Evolutionary conservation across 2,329 filamentous ascomycete genomes (phyloP).

Genomic region (Shiraia bambusicola): DNA sequence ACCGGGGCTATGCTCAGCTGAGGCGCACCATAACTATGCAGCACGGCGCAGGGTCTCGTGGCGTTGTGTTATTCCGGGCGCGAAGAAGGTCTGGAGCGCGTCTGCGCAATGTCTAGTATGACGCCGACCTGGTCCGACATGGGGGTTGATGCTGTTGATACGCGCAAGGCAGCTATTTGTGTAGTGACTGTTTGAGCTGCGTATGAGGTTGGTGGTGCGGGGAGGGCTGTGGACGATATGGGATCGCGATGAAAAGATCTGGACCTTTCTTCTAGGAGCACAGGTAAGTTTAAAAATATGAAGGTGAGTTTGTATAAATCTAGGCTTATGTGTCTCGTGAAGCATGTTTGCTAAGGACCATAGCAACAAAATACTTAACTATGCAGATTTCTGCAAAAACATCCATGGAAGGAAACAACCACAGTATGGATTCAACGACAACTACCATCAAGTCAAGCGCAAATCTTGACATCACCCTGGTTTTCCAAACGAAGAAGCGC

Average conservation of each 20-base stretch:
- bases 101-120: constrained; percentile 3
- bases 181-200: constrained; percentile 1
- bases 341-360: not conserved
- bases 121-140: not conserved
- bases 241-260: constrained; percentile 17
- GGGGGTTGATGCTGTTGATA: not conserved
- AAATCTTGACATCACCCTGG: constrained; percentile 4
- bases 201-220: not conserved
- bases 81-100: constrained; percentile 7
- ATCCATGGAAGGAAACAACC: not conserved
- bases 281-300: not conserved
- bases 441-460: not conserved
- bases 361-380: too few relatives aligned
- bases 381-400: not conserved
- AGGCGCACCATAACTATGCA: constrained; percentile 5
- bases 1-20: constrained; percentile 10
- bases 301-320: constrained; percentile 1
- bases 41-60: constrained; percentile 1
- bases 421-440: not conserved
- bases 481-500: constrained; percentile 2
- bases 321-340: not conserved
- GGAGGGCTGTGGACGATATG: constrained; percentile 9
- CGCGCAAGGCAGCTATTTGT: constrained; percentile 9
- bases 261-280: constrained; percentile 2
- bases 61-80: not conserved